Conservation (phyloP, 805 yeast genomes). For the Wickerhamomyces alni region DNA sequence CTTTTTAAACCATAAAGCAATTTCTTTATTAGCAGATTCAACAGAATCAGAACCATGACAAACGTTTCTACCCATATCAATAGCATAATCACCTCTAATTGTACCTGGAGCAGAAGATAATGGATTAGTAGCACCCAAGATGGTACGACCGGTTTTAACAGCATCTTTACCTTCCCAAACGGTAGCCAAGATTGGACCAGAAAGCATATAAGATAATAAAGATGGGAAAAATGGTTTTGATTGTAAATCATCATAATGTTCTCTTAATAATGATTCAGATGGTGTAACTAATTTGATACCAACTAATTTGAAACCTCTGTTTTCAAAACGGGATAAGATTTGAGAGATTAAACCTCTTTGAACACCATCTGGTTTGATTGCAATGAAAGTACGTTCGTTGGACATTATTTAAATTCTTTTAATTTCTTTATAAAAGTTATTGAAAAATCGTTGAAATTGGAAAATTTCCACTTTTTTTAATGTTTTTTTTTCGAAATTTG, state of each 20-base stretch:
- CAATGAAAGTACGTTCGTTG: conserved; percentile 84
- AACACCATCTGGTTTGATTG: conserved; percentile 98
- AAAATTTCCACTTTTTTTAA: too few relatives aligned
- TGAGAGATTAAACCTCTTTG: conserved; percentile 95
- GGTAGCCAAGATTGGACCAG: conserved; percentile 98
- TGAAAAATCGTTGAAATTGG: too few relatives aligned
- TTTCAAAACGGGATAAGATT: conserved; percentile 89
- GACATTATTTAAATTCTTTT: conserved; percentile 18
- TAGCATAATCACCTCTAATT: conserved; percentile 98
- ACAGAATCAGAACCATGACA: conserved; percentile 99
- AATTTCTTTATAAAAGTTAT: too few relatives aligned
- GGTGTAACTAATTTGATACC: conserved; percentile 91
- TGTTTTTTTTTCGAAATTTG: too few relatives aligned
- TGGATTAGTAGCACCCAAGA: conserved; percentile 99
- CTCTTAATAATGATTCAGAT: conserved; percentile 77
- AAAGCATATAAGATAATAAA: conserved; percentile 89
- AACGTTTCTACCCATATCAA: conserved; percentile 99
- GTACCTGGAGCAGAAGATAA: conserved; percentile 97
- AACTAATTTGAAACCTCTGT: conserved; percentile 96
- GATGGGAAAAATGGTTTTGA: conserved; percentile 98
- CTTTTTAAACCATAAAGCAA: conserved; percentile 94
- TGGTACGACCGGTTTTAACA: conserved; percentile 96
- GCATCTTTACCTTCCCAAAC: conserved; percentile 99
- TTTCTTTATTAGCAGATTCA: conserved; percentile 95
- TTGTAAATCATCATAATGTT: conserved; percentile 94